phyloP scores from a whole-genome alignment of 2,329 filamentous ascomycete genomes.

The Aspergillus sp. region DNA sequence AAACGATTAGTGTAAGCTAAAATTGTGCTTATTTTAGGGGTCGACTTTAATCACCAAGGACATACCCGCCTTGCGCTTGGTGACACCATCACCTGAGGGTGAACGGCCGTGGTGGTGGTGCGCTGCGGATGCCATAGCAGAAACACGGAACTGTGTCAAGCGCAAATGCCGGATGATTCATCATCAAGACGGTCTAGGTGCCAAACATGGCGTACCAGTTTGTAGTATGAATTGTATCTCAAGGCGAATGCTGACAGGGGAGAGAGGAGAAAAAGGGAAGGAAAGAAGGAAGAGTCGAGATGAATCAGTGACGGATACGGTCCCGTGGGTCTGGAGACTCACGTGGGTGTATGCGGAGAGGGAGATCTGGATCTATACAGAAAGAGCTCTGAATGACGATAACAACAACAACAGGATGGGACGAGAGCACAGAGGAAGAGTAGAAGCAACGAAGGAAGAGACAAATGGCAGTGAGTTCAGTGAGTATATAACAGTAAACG shows the following conservation, averaged over 20 bases:
- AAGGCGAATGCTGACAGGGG: not conserved
- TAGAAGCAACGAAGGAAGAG: no score
- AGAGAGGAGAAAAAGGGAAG: not conserved
- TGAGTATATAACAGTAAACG: no score
- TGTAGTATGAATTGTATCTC: not conserved
- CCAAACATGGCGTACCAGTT: not conserved
- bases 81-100: slow-evolving; percentile 27
- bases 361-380: no score
- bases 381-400: no score
- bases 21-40: no score
- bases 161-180: not conserved
- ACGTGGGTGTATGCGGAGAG: not conserved
- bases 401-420: not conserved
- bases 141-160: slow-evolving; percentile 9
- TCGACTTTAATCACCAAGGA: not conserved
- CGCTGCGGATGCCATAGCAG: slow-evolving; percentile 31
- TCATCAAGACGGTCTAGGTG: not conserved
- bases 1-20: no score
- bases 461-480: no score
- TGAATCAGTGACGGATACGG: not conserved
- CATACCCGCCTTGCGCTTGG: slow-evolving; percentile 34
- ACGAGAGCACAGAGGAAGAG: not conserved
- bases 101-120: slow-evolving; percentile 25
- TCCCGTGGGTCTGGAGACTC: not conserved
- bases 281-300: not conserved